phyloP scores from a whole-genome alignment of 805 yeast species.

The Candida maesae region DNA sequence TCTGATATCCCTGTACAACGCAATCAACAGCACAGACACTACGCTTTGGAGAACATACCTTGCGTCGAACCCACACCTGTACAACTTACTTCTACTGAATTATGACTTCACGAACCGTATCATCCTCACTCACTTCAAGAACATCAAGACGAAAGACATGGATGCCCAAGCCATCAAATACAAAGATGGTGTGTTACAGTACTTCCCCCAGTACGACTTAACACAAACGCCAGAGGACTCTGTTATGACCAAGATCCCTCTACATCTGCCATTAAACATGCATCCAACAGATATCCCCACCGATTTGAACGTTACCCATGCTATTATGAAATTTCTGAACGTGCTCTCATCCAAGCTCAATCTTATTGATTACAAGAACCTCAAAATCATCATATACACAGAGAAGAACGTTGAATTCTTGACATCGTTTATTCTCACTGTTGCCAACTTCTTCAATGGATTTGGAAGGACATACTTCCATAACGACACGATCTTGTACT shows the following conservation, averaged over 20 bases:
- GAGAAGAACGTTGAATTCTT: constrained; percentile 35
- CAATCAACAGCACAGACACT: constrained; percentile 21
- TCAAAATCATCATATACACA: constrained; percentile 37
- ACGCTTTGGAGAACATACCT: constrained; percentile 22
- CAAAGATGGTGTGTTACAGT: constrained; percentile 22
- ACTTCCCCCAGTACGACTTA: constrained; percentile 29
- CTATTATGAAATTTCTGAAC: constrained; percentile 29
- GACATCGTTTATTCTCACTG: constrained; percentile 40
- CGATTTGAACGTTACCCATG: constrained; percentile 23
- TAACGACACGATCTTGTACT: constrained; percentile 38
- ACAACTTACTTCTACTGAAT: constrained; percentile 18
- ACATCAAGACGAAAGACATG: constrained; percentile 18
- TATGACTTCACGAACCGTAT: constrained; percentile 21
- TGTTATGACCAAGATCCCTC: constrained; percentile 31
- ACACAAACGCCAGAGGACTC: constrained; percentile 29
- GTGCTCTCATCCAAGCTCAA: constrained; percentile 32
- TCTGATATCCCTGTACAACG: constrained; percentile 21
- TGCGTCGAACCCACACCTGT: constrained; percentile 12
- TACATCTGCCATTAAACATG: constrained; percentile 24
- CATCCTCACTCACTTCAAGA: constrained; percentile 21
- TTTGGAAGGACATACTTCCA: constrained; percentile 40
- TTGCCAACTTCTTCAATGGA: constrained; percentile 37
- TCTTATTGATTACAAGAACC: constrained; percentile 36
- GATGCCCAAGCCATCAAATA: constrained; percentile 16
- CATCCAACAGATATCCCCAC: constrained; percentile 21